Conservation (phyloP, 495 filamentous ascomycete genomes). For the Chlorociboria aeruginascens region DNA sequence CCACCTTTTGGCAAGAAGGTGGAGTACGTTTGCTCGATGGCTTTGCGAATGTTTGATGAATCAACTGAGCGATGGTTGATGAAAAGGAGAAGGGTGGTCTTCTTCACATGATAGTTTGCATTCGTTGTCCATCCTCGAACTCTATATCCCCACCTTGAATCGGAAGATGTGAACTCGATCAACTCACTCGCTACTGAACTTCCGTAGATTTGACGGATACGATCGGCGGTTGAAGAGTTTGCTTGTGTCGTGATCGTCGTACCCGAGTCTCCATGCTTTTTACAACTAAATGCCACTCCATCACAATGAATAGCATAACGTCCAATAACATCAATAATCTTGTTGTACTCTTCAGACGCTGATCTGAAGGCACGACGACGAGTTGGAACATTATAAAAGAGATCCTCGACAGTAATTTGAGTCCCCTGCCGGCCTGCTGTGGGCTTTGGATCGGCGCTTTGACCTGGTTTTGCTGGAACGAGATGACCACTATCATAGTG, state of each 20-base stretch:
- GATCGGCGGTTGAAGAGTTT: conserved; percentile 58
- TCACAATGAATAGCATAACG: conserved; percentile 91
- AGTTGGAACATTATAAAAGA: conserved; percentile 94
- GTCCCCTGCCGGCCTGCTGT: conserved; percentile 88
- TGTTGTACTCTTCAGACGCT: conserved; percentile 89
- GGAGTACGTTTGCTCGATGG: conserved; percentile 84
- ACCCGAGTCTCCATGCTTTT: conserved; percentile 84
- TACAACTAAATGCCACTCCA: conserved; percentile 87
- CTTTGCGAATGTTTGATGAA: conserved; percentile 77
- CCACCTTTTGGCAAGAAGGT: conserved; percentile 87
- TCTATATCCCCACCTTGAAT: conserved; percentile 72
- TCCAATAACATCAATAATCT: conserved; percentile 91
- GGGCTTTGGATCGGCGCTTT: conserved; percentile 77
- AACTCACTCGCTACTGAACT: conserved; percentile 81
- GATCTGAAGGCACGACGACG: conserved; percentile 85
- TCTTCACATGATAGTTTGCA: conserved; percentile 92
- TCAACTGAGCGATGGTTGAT: conserved; percentile 98
- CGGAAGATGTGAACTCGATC: conserved; percentile 59
- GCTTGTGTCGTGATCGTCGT: conserved; percentile 68
- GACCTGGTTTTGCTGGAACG: conserved; percentile 80
- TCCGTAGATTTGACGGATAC: conserved; percentile 85
- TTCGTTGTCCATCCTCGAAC: conserved; percentile 77
- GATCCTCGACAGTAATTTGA: conserved; percentile 92
- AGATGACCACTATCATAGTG: conserved; percentile 79
- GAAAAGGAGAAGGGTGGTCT: conserved; percentile 79